Percentiles rank a stretch among this genome's conserved stretches.
Evolutionary conservation across 228 moss, liverwort and hornwort genomes (phyloP).

Genomic region (Sphagnum magellanicum): DNA sequence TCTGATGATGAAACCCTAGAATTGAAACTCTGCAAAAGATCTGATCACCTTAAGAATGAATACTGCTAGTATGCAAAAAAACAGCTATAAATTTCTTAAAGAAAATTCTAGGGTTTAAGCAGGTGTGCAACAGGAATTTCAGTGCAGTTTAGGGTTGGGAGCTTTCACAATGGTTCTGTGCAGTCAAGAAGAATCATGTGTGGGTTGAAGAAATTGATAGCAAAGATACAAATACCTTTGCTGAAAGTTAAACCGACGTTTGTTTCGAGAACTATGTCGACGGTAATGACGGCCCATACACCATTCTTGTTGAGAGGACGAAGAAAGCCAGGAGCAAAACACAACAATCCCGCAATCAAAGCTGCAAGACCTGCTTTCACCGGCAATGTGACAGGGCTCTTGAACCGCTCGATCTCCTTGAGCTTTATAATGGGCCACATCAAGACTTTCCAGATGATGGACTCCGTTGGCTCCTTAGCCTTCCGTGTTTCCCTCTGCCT

Average conservation of each 20-base stretch:
- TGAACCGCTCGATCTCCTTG: constrained; percentile 13
- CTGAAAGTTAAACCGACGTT: constrained; percentile 74
- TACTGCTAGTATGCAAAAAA: neutral
- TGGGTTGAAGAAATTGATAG: neutral
- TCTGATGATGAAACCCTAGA: too few relatives aligned
- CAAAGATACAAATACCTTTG: constrained; percentile 37
- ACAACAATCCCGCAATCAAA: constrained; percentile 47
- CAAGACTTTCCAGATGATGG: constrained; percentile 14
- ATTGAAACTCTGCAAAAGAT: too few relatives aligned
- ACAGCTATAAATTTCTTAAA: neutral
- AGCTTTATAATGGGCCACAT: constrained; percentile 17
- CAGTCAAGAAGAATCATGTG: neutral
- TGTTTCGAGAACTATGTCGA: constrained; percentile 69
- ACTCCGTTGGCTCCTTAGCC: constrained; percentile 9
- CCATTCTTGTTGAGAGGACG: constrained; percentile 63
- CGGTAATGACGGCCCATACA: constrained; percentile 74
- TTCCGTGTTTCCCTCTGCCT: constrained; percentile 8
- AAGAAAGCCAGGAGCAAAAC: constrained; percentile 49
- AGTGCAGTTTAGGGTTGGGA: neutral
- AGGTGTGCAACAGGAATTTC: too few relatives aligned
- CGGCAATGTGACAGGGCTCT: constrained; percentile 20
- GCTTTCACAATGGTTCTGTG: neutral
- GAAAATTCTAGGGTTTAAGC: too few relatives aligned
- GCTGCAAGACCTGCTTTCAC: constrained; percentile 69
- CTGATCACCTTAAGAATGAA: neutral